Percentiles rank a stretch among this genome's conserved stretches.
Evolutionary conservation across 1,139 yeast genomes (phyloP).

Genomic region (Geotrichum bryndzae): DNA sequence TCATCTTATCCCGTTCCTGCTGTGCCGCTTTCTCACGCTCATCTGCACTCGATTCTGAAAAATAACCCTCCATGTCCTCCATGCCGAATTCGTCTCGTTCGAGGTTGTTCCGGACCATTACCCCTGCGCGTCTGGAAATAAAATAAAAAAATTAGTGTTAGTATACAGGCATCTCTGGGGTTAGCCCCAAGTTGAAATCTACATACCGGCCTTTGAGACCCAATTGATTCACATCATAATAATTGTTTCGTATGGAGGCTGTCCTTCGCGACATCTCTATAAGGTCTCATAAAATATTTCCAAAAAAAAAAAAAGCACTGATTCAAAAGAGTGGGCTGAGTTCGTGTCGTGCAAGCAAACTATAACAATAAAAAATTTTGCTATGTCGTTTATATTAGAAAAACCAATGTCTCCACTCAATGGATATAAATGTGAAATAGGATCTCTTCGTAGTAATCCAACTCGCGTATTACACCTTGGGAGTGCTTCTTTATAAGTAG

Average conservation of each 20-base stretch:
- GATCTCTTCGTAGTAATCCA: not conserved
- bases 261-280: conserved; percentile 20
- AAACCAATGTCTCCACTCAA: not conserved
- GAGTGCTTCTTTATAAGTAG: too few relatives aligned
- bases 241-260: conserved; percentile 14
- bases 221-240: conserved; percentile 23
- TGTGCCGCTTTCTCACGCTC: not conserved
- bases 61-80: conserved; percentile 78
- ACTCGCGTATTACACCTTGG: too few relatives aligned
- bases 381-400: not conserved
- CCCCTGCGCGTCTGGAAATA: conserved; percentile 40
- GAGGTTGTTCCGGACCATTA: conserved; percentile 47
- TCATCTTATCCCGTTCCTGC: not conserved
- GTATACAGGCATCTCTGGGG: not conserved
- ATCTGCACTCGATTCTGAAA: conserved; percentile 34
- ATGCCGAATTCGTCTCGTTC: conserved; percentile 62
- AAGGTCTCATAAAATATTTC: not conserved
- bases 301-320: not conserved
- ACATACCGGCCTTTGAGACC: conserved; percentile 25
- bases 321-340: not conserved
- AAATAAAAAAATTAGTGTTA: not conserved
- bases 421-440: not conserved
- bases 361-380: not conserved
- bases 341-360: not conserved
- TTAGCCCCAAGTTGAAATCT: not conserved